These are phyloP conservation scores for Catunica adiposa DNA, from an alignment of 2,329 filamentous ascomycete genomes.

Conservation along the genomic window DNA sequence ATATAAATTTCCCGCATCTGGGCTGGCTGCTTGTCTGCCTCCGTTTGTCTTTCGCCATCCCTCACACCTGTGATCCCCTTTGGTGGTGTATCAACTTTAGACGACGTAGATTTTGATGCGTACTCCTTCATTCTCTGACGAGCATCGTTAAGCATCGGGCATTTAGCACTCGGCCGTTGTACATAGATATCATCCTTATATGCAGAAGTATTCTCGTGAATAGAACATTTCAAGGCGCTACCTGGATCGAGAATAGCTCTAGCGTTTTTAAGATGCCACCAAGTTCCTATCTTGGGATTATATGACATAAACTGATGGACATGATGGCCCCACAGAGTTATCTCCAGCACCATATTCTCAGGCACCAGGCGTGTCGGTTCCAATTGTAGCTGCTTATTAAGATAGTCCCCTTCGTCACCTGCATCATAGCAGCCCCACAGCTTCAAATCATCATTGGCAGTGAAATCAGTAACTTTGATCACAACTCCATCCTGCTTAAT, in stretches of 20 bases:
- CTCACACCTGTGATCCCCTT: no score
- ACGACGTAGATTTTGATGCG: no score
- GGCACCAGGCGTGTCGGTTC: not conserved
- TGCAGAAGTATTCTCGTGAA: not conserved
- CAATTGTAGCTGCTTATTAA: not conserved
- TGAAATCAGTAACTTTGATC: constrained; percentile 73
- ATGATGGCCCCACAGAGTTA: constrained; percentile 15
- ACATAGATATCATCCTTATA: not conserved
- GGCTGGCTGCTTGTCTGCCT: no score
- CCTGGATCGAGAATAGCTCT: not conserved
- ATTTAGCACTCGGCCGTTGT: not conserved
- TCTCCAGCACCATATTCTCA: constrained; percentile 20
- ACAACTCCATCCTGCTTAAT: constrained; percentile 32
- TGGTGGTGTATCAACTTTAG: no score
- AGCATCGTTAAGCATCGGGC: no score
- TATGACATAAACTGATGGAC: not conserved
- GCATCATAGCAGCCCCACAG: not conserved
- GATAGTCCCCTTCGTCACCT: constrained; percentile 17
- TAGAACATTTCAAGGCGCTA: not conserved
- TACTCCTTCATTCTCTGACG: no score
- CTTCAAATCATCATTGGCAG: constrained; percentile 35
- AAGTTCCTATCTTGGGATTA: not conserved
- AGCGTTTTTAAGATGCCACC: constrained; percentile 7
- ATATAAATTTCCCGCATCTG: no score
- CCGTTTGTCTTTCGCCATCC: no score